A percentile compares a stretch with the other conserved stretches of the same genome.
These are phyloP conservation scores for Erythrobasidium yunnanense DNA, from an alignment of 768 basidiomycete genomes.

Conservation along the genomic window DNA sequence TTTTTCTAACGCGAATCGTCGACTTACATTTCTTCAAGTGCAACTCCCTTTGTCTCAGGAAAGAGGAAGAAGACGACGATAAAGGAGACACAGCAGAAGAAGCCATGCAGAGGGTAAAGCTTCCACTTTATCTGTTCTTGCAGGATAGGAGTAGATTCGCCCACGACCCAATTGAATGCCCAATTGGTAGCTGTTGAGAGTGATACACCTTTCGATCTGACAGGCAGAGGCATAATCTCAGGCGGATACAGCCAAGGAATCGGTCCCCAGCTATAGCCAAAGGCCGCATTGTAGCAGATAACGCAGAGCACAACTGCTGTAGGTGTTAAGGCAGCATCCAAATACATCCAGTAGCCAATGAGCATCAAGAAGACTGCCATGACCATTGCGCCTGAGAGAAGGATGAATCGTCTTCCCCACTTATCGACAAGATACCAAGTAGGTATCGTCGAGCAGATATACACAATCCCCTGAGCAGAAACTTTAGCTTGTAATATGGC, in stretches of 20 bases:
- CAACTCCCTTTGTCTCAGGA: conserved; percentile 37
- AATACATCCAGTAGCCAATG: conserved; percentile 87
- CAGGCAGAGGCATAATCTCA: conserved; percentile 30
- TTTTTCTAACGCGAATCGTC: background rate
- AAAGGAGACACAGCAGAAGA: conserved; percentile 55
- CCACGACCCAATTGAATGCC: conserved; percentile 79
- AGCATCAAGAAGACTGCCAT: conserved; percentile 71
- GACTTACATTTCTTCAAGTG: conserved; percentile 40
- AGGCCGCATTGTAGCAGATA: conserved; percentile 83
- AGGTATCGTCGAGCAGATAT: conserved; percentile 66
- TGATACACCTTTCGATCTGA: conserved; percentile 86
- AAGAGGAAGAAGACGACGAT: conserved; percentile 59
- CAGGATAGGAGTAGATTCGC: conserved; percentile 71
- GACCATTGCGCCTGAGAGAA: conserved; percentile 70
- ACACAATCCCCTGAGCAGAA: conserved; percentile 45
- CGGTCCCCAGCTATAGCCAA: conserved; percentile 62
- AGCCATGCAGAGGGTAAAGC: conserved; percentile 80
- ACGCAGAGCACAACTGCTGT: conserved; percentile 78
- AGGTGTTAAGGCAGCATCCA: conserved; percentile 74
- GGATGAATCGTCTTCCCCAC: conserved; percentile 75
- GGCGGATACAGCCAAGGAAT: conserved; percentile 27
- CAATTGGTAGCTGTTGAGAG: conserved; percentile 68
- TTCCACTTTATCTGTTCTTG: conserved; percentile 83
- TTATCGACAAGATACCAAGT: conserved; percentile 94
- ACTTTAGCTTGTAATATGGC: background rate